Evolutionary conservation across 768 basidiomycete genomes (phyloP).

Genomic region (Podaxis sp.): DNA sequence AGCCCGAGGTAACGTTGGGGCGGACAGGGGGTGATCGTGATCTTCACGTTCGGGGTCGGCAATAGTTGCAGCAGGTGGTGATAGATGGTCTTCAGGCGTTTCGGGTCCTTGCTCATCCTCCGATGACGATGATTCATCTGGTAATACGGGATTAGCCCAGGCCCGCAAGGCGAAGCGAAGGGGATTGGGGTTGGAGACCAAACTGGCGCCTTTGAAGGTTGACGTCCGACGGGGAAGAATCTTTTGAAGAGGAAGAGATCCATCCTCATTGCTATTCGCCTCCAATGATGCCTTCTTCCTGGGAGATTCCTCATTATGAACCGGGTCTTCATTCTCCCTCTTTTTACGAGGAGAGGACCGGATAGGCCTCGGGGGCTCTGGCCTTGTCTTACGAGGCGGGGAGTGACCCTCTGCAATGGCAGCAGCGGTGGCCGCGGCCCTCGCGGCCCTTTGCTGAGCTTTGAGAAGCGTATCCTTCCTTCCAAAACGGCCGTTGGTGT

Average conservation of each 20-base stretch:
- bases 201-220: constrained; percentile 42
- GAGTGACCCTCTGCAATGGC: background rate
- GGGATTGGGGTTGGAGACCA: constrained; percentile 60
- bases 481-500: constrained; percentile 65
- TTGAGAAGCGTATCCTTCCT: constrained; percentile 43
- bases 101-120: constrained; percentile 56
- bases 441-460: constrained; percentile 33
- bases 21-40: constrained; percentile 16
- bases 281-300: constrained; percentile 28
- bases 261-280: constrained; percentile 19
- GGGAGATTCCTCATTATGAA: constrained; percentile 33
- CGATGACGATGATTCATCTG: constrained; percentile 41
- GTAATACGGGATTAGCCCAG: constrained; percentile 48
- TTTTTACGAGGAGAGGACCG: constrained; percentile 26
- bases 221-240: constrained; percentile 40
- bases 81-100: constrained; percentile 53
- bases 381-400: constrained; percentile 23
- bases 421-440: constrained; percentile 1
- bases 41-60: constrained; percentile 20
- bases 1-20: constrained; percentile 30
- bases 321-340: constrained; percentile 31
- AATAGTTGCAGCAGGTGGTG: constrained; percentile 36
- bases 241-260: constrained; percentile 27
- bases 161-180: constrained; percentile 56
- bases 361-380: constrained; percentile 19